Conservation (phyloP, 495 filamentous ascomycete genomes). For the Polyplosphaeria fusca region DNA sequence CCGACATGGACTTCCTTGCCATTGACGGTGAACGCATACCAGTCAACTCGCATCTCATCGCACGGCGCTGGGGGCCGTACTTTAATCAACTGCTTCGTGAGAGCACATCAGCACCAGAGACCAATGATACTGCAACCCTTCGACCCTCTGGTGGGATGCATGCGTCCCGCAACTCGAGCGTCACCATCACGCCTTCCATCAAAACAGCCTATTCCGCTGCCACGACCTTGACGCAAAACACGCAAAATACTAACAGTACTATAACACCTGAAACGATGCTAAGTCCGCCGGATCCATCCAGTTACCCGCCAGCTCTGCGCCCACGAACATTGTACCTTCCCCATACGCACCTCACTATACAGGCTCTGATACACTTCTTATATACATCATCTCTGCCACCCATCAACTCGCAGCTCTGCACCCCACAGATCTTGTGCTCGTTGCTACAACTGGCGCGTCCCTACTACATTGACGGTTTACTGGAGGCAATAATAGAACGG, state of each 20-base stretch:
- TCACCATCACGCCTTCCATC: slow-evolving; percentile 78
- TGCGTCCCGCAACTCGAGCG: slow-evolving; percentile 65
- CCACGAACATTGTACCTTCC: slow-evolving; percentile 89
- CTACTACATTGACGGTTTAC: slow-evolving; percentile 85
- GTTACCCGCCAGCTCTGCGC: slow-evolving; percentile 57
- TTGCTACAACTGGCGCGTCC: slow-evolving; percentile 90
- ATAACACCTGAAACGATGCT: slow-evolving; percentile 35
- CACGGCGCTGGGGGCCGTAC: slow-evolving; percentile 88
- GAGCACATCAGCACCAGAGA: slow-evolving; percentile 58
- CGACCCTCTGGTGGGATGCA: slow-evolving; percentile 43
- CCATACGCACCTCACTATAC: slow-evolving; percentile 82
- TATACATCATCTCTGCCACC: slow-evolving; percentile 87
- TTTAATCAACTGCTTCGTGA: slow-evolving; percentile 87
- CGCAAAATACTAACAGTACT: slow-evolving; percentile 27
- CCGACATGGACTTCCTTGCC: slow-evolving; percentile 96
- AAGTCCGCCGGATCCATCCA: slow-evolving; percentile 51
- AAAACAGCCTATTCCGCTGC: slow-evolving; percentile 61
- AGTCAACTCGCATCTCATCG: slow-evolving; percentile 84
- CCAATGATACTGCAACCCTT: slow-evolving; percentile 53
- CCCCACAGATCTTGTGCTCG: slow-evolving; percentile 92
- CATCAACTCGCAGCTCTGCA: slow-evolving; percentile 73
- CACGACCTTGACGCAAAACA: slow-evolving; percentile 37
- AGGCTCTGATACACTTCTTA: slow-evolving; percentile 83
- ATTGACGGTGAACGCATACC: slow-evolving; percentile 87
- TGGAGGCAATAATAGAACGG: slow-evolving; percentile 87